Percentiles rank a stretch among this genome's conserved stretches.
Conservation (phyloP, 177 flowering plant genomes). For the Telopea speciosissima region DNA sequence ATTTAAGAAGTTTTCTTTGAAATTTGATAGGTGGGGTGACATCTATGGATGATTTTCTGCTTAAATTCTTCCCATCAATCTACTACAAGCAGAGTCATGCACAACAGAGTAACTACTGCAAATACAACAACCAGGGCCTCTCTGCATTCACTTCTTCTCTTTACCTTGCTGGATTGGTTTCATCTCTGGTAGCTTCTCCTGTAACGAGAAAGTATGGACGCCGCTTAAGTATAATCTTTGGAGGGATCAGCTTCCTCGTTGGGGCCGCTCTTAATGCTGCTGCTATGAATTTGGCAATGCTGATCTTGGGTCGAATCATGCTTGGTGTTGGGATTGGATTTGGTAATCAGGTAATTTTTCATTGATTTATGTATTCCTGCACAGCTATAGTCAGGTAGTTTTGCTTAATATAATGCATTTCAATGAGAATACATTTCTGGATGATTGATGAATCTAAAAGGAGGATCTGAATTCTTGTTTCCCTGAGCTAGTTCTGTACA, state of each 20-base stretch:
- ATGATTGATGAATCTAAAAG: neutral
- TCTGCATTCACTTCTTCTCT: constrained; percentile 90
- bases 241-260: constrained; percentile 71
- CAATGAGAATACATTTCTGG: too few species aligned
- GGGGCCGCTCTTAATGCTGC: constrained; percentile 79
- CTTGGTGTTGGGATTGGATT: constrained; percentile 97
- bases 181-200: constrained; percentile 72
- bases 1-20: neutral
- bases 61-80: constrained; percentile 57
- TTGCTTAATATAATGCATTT: neutral
- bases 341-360: constrained; percentile 67
- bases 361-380: neutral
- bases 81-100: constrained; percentile 44
- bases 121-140: constrained; percentile 74
- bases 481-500: neutral
- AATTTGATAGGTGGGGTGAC: constrained; percentile 78
- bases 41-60: constrained; percentile 83
- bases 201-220: constrained; percentile 76
- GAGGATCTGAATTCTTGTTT: neutral
- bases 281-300: constrained; percentile 69
- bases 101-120: constrained; percentile 85
- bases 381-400: neutral
- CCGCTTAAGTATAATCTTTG: constrained; percentile 62
- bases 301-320: constrained; percentile 77
- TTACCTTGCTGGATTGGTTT: constrained; percentile 82